Percentiles rank a stretch among this genome's conserved stretches.
These are phyloP conservation scores for Sclerotinia trifoliorum DNA, from an alignment of 2,329 filamentous ascomycete species.

Conservation along the genomic window DNA sequence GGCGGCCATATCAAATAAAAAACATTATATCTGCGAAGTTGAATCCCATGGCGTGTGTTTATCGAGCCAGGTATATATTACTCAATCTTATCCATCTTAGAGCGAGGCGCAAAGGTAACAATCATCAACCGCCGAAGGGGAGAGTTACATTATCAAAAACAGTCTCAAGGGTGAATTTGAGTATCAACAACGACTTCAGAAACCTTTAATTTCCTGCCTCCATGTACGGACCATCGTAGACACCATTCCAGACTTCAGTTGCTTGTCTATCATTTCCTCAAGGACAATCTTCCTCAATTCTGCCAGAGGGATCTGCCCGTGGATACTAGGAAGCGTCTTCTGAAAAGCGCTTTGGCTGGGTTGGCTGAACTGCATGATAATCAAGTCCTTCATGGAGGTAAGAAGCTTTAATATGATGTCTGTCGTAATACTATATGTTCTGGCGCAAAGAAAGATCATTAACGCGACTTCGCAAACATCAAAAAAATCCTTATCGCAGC, in stretches of 20 bases:
- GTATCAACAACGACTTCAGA: constrained; percentile 7
- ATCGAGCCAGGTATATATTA: background rate
- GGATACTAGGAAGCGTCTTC: constrained; percentile 42
- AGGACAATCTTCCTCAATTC: constrained; percentile 11
- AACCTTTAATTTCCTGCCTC: background rate
- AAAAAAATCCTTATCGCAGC: constrained; percentile 35
- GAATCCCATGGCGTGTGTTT: background rate
- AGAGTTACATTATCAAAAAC: constrained; percentile 11
- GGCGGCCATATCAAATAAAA: background rate
- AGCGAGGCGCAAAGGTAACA: background rate
- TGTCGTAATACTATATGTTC: background rate
- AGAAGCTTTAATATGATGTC: background rate
- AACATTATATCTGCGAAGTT: background rate
- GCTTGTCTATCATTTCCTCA: constrained; percentile 10
- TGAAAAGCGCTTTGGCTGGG: constrained; percentile 45
- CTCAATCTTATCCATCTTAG: background rate
- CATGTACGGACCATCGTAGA: constrained; percentile 2
- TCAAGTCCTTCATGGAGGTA: constrained; percentile 44
- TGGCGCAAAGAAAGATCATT: background rate
- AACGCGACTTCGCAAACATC: constrained; percentile 39
- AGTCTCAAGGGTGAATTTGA: constrained; percentile 1
- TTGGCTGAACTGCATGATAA: constrained; percentile 42
- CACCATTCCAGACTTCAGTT: background rate
- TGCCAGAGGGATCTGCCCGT: background rate
- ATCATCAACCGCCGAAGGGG: background rate